Evolutionary conservation across 2,329 filamentous ascomycete species (phyloP).

Genomic region (Paramyrothecium sp.): DNA sequence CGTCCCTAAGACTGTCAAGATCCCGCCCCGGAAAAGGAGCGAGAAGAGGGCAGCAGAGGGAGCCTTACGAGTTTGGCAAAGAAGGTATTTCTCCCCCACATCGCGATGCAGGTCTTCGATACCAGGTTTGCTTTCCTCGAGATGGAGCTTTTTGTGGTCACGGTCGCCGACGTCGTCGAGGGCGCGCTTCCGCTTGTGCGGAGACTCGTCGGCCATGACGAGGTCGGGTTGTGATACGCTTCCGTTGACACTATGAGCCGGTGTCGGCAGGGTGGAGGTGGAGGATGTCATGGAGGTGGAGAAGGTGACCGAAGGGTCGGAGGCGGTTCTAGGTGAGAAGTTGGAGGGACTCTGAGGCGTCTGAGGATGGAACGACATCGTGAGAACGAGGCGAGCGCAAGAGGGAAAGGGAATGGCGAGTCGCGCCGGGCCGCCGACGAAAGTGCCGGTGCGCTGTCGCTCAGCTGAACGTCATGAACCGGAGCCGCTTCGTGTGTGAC

Average conservation of each 20-base stretch:
- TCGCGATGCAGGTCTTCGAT: conserved; percentile 65
- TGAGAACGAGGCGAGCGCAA: conserved; percentile 34
- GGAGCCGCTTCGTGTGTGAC: conserved; percentile 17
- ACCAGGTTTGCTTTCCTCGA: conserved; percentile 59
- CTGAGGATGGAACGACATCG: conserved; percentile 66
- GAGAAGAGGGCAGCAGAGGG: conserved; percentile 40
- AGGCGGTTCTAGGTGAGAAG: conserved; percentile 53
- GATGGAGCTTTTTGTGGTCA: conserved; percentile 60
- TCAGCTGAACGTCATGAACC: conserved; percentile 29
- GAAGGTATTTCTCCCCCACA: conserved; percentile 65
- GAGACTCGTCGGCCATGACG: conserved; percentile 50
- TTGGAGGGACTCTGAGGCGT: conserved; percentile 68
- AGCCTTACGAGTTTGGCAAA: conserved; percentile 67
- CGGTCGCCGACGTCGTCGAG: conserved; percentile 55
- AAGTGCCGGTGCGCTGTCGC: conserved; percentile 29
- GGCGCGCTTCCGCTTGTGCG: conserved; percentile 61
- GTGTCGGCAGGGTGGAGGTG: conserved; percentile 57
- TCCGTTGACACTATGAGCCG: conserved; percentile 62
- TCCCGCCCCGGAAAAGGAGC: conserved; percentile 20
- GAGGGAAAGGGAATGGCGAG: conserved; percentile 24
- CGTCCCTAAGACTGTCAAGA: conserved; percentile 21
- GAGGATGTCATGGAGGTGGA: conserved; percentile 50
- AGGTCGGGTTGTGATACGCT: conserved; percentile 43
- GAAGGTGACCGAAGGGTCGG: conserved; percentile 49
- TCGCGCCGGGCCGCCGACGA: conserved; percentile 29